These are phyloP conservation scores for Entomortierella beljakovae DNA, from an alignment of 192 early-diverging fungal species.

Conservation along the genomic window DNA sequence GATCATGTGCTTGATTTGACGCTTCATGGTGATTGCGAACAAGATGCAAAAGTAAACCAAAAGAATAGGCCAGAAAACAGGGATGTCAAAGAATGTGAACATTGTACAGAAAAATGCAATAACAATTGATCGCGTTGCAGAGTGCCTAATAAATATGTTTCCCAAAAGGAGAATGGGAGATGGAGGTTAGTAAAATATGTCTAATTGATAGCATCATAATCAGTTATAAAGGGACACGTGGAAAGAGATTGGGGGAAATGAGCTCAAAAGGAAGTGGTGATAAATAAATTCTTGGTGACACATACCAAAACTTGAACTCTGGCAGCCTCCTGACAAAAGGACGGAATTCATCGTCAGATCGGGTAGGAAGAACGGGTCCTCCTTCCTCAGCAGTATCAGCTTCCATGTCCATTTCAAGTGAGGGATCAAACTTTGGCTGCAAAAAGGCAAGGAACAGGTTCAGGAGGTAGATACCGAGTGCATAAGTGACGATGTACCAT, in stretches of 20 bases:
- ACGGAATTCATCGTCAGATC: slow-evolving; percentile 94
- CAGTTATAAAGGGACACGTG: not conserved
- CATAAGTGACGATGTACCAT: slow-evolving; percentile 98
- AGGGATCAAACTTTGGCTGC: slow-evolving; percentile 97
- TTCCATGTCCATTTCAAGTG: slow-evolving; percentile 76
- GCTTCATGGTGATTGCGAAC: slow-evolving; percentile 94
- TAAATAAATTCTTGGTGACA: too few relatives aligned
- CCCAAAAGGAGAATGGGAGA: not conserved
- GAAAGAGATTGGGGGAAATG: too few relatives aligned
- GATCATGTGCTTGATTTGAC: slow-evolving; percentile 98
- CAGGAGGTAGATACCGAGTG: slow-evolving; percentile 92
- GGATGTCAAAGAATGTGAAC: slow-evolving; percentile 90
- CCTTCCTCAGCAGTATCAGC: slow-evolving; percentile 75
- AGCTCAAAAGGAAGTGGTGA: too few relatives aligned
- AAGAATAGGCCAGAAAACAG: slow-evolving; percentile 99
- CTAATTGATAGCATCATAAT: not conserved
- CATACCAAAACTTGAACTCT: slow-evolving; percentile 99
- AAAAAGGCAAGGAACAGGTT: slow-evolving; percentile 97
- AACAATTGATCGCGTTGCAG: slow-evolving; percentile 83
- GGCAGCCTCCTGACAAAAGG: slow-evolving; percentile 98
- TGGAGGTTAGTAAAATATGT: not conserved
- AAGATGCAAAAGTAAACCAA: slow-evolving; percentile 96
- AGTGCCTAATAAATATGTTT: slow-evolving; percentile 68
- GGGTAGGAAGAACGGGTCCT: slow-evolving; percentile 81
- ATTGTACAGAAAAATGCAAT: slow-evolving; percentile 92